phyloP scores from a whole-genome alignment of 164 flowering plant genomes.

The Macadamia integrifolia region DNA sequence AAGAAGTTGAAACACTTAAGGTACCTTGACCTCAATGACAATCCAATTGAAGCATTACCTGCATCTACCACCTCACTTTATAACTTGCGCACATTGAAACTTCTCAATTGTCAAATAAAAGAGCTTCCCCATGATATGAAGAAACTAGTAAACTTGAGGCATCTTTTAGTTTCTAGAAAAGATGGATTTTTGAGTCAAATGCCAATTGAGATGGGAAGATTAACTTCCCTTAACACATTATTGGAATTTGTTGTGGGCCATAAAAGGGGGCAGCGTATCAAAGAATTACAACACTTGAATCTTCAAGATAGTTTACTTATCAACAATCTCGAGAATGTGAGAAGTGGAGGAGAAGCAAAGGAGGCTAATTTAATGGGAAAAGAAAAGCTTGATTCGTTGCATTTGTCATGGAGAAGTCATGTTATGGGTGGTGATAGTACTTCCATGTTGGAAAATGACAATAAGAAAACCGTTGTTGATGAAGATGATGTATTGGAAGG shows the following conservation, averaged over 20 bases:
- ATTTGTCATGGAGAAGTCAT: no score
- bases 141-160: not conserved
- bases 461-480: no score
- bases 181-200: no score
- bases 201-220: no score
- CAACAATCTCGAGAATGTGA: not conserved
- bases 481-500: not conserved
- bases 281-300: not conserved
- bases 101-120: not conserved
- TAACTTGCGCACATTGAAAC: not conserved
- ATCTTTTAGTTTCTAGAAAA: not conserved
- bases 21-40: not conserved
- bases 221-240: no score
- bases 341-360: not conserved
- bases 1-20: not conserved
- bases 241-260: no score
- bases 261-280: not conserved
- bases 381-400: no score
- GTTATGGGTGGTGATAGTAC: no score
- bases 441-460: no score
- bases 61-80: not conserved
- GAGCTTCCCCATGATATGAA: not conserved
- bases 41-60: not conserved
- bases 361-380: no score
- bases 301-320: not conserved